phyloP scores from a whole-genome alignment of 2,329 filamentous ascomycete species.

The Colletotrichum sp. region DNA sequence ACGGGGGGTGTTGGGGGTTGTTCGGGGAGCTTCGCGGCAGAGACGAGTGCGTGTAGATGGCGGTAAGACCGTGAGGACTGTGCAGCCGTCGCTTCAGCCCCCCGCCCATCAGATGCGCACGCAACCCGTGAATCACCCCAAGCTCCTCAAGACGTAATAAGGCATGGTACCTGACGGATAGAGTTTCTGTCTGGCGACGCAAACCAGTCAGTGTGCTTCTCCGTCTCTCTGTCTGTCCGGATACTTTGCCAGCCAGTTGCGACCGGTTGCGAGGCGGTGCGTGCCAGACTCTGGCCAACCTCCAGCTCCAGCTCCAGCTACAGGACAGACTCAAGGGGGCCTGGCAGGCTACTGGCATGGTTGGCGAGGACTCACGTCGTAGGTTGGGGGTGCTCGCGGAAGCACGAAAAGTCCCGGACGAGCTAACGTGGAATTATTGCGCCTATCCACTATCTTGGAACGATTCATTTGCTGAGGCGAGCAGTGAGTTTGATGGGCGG shows the following conservation, averaged over 20 bases:
- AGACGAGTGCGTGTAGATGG: not conserved
- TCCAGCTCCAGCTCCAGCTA: not conserved
- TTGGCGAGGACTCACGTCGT: not conserved
- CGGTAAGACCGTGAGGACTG: not conserved
- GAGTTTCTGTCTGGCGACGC: not conserved
- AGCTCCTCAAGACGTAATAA: not conserved
- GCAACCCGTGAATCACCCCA: not conserved
- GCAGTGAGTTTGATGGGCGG: not conserved
- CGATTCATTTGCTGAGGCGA: constrained; percentile 16
- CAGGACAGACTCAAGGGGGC: not conserved
- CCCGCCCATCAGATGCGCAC: constrained; percentile 5
- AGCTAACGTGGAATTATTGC: constrained; percentile 4
- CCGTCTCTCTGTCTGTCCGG: not conserved
- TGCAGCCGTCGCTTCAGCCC: not conserved
- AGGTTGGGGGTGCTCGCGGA: constrained; percentile 1
- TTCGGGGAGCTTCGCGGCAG: constrained; percentile 5
- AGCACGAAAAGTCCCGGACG: constrained; percentile 8
- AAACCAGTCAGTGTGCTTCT: not conserved
- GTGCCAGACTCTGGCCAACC: not conserved
- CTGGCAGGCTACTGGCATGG: not conserved
- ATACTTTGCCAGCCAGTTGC: not conserved
- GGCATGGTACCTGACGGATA: not conserved
- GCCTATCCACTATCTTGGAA: constrained; percentile 12
- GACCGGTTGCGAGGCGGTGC: not conserved
- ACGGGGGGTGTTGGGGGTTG: not conserved